Evolutionary conservation across 352 stramenopile species (phyloP).

Genomic region (Elongisporangium prolatum): DNA sequence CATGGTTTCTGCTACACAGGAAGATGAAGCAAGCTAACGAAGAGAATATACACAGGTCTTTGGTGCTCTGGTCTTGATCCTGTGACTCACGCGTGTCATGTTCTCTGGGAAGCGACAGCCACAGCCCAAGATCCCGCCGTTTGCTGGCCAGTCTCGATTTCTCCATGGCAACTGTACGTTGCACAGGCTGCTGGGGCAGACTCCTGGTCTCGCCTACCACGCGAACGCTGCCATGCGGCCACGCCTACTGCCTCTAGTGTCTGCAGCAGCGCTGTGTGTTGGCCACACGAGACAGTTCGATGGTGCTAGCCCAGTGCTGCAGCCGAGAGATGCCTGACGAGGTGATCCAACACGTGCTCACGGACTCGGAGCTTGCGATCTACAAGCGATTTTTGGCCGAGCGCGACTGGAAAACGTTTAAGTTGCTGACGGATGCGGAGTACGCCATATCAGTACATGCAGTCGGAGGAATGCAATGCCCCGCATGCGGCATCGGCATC

Average conservation of each 20-base stretch:
- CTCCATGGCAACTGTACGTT: background rate
- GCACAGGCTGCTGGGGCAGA: conserved; percentile 3
- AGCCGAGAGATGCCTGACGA: conserved; percentile 48
- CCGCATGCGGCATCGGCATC: conserved; percentile 61
- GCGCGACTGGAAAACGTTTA: conserved; percentile 33
- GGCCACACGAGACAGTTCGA: conserved; percentile 28
- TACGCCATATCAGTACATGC: conserved; percentile 37
- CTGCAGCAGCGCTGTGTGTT: conserved; percentile 18
- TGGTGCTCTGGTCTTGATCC: too few species aligned
- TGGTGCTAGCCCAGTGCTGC: conserved; percentile 54
- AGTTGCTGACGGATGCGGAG: conserved; percentile 54
- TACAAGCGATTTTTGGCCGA: conserved; percentile 62
- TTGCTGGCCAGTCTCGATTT: background rate
- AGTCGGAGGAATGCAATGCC: conserved; percentile 45
- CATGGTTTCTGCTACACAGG: background rate
- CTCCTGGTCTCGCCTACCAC: background rate
- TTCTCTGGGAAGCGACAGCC: background rate
- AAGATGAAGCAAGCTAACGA: background rate
- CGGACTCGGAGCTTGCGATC: conserved; percentile 13
- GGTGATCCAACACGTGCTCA: conserved; percentile 23
- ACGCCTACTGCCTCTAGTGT: conserved; percentile 5
- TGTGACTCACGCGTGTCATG: too few species aligned
- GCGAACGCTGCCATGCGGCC: conserved; percentile 3
- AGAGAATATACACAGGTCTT: too few species aligned
- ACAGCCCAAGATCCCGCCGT: background rate